Conservation (phyloP, 306 rosid genomes). For the peach (Prunus persica) region DNA sequence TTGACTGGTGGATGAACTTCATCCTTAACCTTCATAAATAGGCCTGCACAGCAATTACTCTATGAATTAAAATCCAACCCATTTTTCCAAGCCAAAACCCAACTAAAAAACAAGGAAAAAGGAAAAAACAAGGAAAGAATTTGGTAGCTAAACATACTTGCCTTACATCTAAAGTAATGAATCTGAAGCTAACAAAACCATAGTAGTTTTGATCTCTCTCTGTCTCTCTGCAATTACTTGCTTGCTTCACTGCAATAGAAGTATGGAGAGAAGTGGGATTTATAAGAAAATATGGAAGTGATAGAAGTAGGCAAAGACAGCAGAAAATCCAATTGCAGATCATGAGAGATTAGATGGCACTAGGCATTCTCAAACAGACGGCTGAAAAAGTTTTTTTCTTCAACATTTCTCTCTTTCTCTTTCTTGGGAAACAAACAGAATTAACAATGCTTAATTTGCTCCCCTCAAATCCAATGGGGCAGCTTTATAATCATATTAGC, state of each 20-base stretch:
- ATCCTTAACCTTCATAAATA: neutral
- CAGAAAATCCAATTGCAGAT: conserved; percentile 17
- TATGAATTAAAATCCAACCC: neutral
- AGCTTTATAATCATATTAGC: neutral
- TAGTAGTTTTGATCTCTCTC: neutral
- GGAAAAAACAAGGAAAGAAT: no score
- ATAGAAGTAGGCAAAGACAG: conserved; percentile 17
- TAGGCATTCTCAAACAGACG: conserved; percentile 12
- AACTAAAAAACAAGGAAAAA: neutral
- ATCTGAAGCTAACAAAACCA: neutral
- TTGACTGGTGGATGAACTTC: neutral
- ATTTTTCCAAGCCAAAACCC: neutral
- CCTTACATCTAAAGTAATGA: neutral
- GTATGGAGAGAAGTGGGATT: neutral
- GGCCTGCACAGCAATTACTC: neutral
- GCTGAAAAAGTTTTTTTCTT: conserved; percentile 23
- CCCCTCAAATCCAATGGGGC: no score
- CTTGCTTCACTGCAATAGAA: neutral
- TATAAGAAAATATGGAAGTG: conserved; percentile 18
- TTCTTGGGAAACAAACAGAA: neutral
- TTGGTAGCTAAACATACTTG: neutral
- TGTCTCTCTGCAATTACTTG: neutral
- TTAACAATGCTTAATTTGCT: neutral
- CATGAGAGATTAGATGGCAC: conserved; percentile 21
- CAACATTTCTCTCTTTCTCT: neutral